A percentile compares a stretch with the other conserved stretches of the same genome.
Evolutionary conservation across 192 early-diverging fungal species (phyloP).

Genomic region (Umbelopsis vinacea): DNA sequence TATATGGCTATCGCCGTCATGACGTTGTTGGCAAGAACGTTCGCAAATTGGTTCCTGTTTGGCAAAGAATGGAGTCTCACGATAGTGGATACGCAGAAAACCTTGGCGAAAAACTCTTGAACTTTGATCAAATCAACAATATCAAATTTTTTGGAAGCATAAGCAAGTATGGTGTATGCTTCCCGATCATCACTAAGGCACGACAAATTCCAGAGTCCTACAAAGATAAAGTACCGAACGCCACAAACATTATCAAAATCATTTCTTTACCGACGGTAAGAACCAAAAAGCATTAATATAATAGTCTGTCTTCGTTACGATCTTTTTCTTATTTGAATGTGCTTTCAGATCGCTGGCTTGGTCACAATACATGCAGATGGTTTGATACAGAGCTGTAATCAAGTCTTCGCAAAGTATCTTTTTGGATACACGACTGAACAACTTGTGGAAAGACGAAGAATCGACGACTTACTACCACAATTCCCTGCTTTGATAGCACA

Average conservation of each 20-base stretch:
- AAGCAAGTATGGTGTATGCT: conserved; percentile 53
- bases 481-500: conserved; percentile 54
- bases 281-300: not conserved
- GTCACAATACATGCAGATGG: conserved; percentile 58
- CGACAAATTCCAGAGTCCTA: conserved; percentile 29
- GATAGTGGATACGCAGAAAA: conserved; percentile 13
- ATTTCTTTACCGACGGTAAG: conserved; percentile 58
- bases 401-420: conserved; percentile 66
- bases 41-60: conserved; percentile 26
- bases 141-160: conserved; percentile 61
- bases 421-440: conserved; percentile 59
- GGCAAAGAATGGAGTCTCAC: conserved; percentile 17
- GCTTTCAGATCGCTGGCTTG: conserved; percentile 56
- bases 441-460: conserved; percentile 54
- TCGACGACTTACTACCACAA: conserved; percentile 61
- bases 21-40: conserved; percentile 44
- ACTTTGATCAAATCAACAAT: conserved; percentile 56
- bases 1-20: conserved; percentile 50
- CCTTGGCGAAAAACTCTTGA: conserved; percentile 7
- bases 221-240: conserved; percentile 18
- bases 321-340: not conserved
- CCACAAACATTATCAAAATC: conserved; percentile 51
- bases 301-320: not conserved
- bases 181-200: conserved; percentile 36
- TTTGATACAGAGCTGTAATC: conserved; percentile 59